Evolutionary conservation across 2,329 filamentous ascomycete species (phyloP), one percentile per base, ranked within the genome.

Genomic region (Lachnellula hyalina): DNA sequence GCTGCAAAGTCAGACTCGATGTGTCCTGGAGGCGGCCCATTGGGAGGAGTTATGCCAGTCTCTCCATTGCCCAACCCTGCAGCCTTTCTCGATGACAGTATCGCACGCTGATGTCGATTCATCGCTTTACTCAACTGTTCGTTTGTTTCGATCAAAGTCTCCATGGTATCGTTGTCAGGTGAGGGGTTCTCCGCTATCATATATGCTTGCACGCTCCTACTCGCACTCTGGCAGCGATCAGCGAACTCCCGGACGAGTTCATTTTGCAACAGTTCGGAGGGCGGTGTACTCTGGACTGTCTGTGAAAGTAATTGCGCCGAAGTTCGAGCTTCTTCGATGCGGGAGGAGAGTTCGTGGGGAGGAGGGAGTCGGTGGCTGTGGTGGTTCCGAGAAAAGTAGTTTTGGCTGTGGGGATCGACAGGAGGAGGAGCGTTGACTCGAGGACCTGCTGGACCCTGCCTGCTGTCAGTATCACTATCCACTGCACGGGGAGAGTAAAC

Each of bases 161-260:
- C 85, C 81, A 97, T 90, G 1, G 93, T 97, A 63, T 96, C 87
- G 66, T 96, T 93, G 70, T 97, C 94, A 0, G 93, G 92, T 1
- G 82, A 70, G 0, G 93, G 92, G 68, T 90, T 82, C 54, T 87
- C 85, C 47, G 85, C 83, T 42, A 85, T 79, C 77, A 97, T 96
- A 73, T 95, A 97, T 34, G 79, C 78, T 67, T 96, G 91, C 63
- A 97, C 84, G 67, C 87, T 90, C 52, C 86, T 81, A 51, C 89
- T 86, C 4, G 93, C 93, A 53, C 84, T 82, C 60, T 86, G 84
- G 68, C 93, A 97, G 23, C 94, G 86, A 63, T 94, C 87, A 47
- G 86, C 84, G 69, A 99, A 97, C 73, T 99, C 94, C 68, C 86
- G 88, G 69, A 96, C 85, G 51, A 99, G 79, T n/a, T 96, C 93